A percentile compares a stretch with the other conserved stretches of the same genome.
Conservation (phyloP, 148 eudicot species). For the Simmondsia chinensis region DNA sequence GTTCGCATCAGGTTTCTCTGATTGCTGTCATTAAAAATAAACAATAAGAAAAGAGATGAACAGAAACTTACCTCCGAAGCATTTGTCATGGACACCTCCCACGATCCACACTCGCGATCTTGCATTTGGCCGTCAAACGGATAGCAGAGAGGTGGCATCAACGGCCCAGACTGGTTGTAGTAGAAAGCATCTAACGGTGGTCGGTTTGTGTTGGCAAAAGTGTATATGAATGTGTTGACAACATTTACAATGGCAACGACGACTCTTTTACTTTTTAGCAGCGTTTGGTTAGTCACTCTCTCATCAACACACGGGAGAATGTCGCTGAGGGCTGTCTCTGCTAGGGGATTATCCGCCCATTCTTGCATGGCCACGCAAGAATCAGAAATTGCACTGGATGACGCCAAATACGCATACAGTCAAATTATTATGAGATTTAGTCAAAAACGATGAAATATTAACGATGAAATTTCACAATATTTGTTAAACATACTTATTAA, state of each 20-base stretch:
- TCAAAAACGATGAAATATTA: no score
- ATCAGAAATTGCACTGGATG: constrained; percentile 64
- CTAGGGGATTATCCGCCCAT: constrained; percentile 88
- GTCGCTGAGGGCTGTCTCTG: constrained; percentile 90
- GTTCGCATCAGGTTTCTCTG: no score
- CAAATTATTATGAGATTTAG: not conserved
- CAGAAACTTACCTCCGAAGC: constrained; percentile 60
- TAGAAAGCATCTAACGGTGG: constrained; percentile 38
- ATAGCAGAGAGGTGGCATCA: constrained; percentile 71
- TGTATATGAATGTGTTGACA: constrained; percentile 58
- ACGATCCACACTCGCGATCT: constrained; percentile 50
- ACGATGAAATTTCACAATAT: no score
- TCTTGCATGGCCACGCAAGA: constrained; percentile 96
- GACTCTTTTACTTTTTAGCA: constrained; percentile 62
- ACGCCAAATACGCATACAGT: not conserved
- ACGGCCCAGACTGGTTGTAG: constrained; percentile 87
- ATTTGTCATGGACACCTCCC: constrained; percentile 58
- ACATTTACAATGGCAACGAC: constrained; percentile 41
- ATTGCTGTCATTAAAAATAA: no score
- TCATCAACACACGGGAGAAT: constrained; percentile 93
- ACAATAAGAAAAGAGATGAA: not conserved
- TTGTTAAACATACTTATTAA: constrained; percentile 51
- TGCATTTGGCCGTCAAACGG: constrained; percentile 67
- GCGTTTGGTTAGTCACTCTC: constrained; percentile 70
- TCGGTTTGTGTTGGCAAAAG: constrained; percentile 57